Base-by-base conservation (phyloP, 495 filamentous ascomycete species). In the Penicillium soppii region DNA sequence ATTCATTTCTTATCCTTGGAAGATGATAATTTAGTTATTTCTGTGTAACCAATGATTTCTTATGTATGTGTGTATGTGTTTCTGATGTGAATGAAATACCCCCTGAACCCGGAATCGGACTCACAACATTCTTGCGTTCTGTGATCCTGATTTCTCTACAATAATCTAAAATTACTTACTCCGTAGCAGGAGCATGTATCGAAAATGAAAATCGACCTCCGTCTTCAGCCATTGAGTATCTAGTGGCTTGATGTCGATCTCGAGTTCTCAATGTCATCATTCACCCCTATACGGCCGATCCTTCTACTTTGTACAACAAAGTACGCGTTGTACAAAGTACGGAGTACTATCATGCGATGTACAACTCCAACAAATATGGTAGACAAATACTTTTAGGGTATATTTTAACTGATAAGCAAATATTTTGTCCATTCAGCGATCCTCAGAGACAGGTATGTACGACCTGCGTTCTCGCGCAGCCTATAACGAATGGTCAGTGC, bases 401-500 rank as follows among this genome's bases (percentile, higher is more conserved):
- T 36, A 47, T 35, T 23, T 36, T 26, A 40, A 21, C 16, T n/a
- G n/a, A 5, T 23, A 21, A 41, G 19, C 19, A 22, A 20, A 10
- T 39, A n/a, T n/a, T n/a, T n/a, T n/a, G n/a, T n/a, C n/a, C 8
- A 23, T 43, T 56, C 32, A 62, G 16, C 36, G 50, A 25, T 65
- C 62, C 43, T 68, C 66, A 15, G 67, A 62, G 47, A 76, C 67
- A 32, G 73, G 73, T 3, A 74, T 71, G 47, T 76, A 76, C 26
- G 69, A 69, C 50, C 72, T 68, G 50, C 73, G 66, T 53, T 75
- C 73, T 49, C 70, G 58, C 35, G 69, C 72, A 43, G 70, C 70
- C 73, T 76, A 41, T 12, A n/a, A 32, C 29, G 10, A 27, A 9
- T 9, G 25, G 25, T 27, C n/a, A n/a, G n/a, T n/a, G n/a, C n/a